Percentiles rank a stretch among this genome's conserved stretches.
phyloP scores from a whole-genome alignment of 495 filamentous ascomycete genomes.

The Hypoxylon perforatum region DNA sequence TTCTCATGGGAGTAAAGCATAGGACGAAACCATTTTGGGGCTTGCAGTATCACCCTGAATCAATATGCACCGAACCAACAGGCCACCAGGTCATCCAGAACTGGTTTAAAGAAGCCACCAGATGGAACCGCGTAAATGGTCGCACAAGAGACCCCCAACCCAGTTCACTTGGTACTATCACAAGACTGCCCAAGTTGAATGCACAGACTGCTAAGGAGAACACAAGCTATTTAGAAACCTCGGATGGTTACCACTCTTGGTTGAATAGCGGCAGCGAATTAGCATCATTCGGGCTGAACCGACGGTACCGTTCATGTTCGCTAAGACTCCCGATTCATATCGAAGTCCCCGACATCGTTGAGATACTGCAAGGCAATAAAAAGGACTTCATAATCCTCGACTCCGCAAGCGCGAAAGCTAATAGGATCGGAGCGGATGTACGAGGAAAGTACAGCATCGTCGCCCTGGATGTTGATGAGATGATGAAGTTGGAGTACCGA shows the following conservation, averaged over 20 bases:
- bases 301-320: slow-evolving; percentile 40
- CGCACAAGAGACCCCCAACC: slow-evolving; percentile 11
- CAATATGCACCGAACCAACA: slow-evolving; percentile 81
- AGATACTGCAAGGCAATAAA: slow-evolving; percentile 52
- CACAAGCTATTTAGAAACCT: slow-evolving; percentile 8
- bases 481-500: slow-evolving; percentile 65
- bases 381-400: slow-evolving; percentile 65
- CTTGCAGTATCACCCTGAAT: slow-evolving; percentile 95
- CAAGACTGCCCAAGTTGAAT: slow-evolving; percentile 24
- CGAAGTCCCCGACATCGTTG: slow-evolving; percentile 60
- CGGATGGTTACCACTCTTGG: slow-evolving; percentile 16
- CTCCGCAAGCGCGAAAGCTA: slow-evolving; percentile 60
- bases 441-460: slow-evolving; percentile 76
- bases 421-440: slow-evolving; percentile 53
- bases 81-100: slow-evolving; percentile 74
- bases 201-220: background rate
- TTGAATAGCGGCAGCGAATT: slow-evolving; percentile 17
- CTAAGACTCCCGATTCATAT: slow-evolving; percentile 50
- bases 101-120: slow-evolving; percentile 75
- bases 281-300: slow-evolving; percentile 40
- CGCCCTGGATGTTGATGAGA: slow-evolving; percentile 64
- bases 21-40: slow-evolving; percentile 82
- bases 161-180: slow-evolving; percentile 31
- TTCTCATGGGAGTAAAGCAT: slow-evolving; percentile 84
- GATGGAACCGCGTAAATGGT: slow-evolving; percentile 59